phyloP scores from a whole-genome alignment of 306 rosid genomes.

The Vachellia pachyceras region DNA sequence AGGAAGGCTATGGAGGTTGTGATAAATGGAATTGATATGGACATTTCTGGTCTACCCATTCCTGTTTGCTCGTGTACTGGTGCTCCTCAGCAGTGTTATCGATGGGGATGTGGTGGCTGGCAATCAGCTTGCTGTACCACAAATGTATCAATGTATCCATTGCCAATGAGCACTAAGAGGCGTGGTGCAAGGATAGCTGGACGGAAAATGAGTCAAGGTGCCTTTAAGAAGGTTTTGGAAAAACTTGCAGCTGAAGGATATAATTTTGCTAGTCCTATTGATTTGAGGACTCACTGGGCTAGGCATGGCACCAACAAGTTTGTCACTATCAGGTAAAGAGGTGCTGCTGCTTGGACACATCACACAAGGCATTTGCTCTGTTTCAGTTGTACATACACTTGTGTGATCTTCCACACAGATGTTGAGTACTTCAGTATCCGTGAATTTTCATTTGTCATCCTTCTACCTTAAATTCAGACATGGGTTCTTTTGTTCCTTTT shows the following conservation, averaged over 20 bases:
- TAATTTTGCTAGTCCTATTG: constrained; percentile 78
- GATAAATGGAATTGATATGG: constrained; percentile 88
- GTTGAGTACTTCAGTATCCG: constrained; percentile 59
- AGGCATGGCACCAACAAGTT: constrained; percentile 98
- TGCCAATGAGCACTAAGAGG: constrained; percentile 93
- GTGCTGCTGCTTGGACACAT: constrained; percentile 35
- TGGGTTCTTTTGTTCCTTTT: constrained; percentile 51
- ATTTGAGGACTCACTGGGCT: constrained; percentile 91
- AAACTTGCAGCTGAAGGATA: constrained; percentile 93
- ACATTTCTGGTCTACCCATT: constrained; percentile 86
- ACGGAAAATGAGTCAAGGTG: constrained; percentile 96
- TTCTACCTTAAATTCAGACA: constrained; percentile 52
- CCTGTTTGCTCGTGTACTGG: constrained; percentile 97
- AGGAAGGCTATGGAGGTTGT: constrained; percentile 83
- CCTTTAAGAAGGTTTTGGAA: constrained; percentile 95
- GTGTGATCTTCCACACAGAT: constrained; percentile 66
- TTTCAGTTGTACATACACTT: constrained; percentile 71
- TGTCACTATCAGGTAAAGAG: constrained; percentile 90
- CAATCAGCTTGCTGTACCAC: constrained; percentile 99
- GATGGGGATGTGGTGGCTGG: constrained; percentile 99
- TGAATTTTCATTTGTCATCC: constrained; percentile 54
- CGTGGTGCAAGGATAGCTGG: constrained; percentile 99
- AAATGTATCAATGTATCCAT: constrained; percentile 79
- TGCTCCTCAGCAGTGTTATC: constrained; percentile 82
- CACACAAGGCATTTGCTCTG: constrained; percentile 44